phyloP scores from a whole-genome alignment of 805 yeast species.

The Suhomyces xylopsoci region DNA sequence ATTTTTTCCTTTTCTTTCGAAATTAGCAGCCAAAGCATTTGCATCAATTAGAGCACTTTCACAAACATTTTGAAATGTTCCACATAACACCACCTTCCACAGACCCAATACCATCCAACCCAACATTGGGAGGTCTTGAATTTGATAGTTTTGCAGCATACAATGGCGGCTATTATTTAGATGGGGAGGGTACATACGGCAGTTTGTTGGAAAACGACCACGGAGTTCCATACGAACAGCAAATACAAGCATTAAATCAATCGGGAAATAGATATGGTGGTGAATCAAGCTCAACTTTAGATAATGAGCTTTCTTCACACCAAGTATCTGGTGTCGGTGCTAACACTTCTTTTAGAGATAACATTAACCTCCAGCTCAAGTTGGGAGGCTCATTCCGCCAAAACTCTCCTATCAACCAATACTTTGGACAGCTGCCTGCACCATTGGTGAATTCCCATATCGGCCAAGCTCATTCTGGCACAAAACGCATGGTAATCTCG shows the following conservation, averaged over 20 bases:
- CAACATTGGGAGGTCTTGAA: not conserved
- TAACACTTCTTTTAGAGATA: constrained; percentile 1
- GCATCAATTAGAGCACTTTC: not conserved
- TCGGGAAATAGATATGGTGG: not conserved
- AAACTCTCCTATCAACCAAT: not conserved
- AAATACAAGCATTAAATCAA: not conserved
- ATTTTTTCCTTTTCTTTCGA: not conserved
- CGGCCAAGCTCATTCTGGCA: not conserved
- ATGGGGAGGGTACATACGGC: not conserved
- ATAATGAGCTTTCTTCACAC: not conserved
- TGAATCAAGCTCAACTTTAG: not conserved
- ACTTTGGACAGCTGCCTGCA: constrained; percentile 1
- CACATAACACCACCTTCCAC: not conserved
- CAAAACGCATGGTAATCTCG: not conserved
- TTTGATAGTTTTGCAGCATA: not conserved
- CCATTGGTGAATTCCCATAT: not conserved
- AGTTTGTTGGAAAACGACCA: not conserved
- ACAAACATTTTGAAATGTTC: not conserved
- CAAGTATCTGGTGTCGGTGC: not conserved
- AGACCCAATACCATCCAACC: not conserved
- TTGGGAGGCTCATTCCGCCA: constrained; percentile 2
- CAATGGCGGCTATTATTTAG: not conserved
- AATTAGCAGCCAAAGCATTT: not conserved
- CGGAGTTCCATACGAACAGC: not conserved
- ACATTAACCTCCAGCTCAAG: constrained; percentile 8